Conservation (phyloP, 2,329 filamentous ascomycete genomes). For the Amphichorda felina region DNA sequence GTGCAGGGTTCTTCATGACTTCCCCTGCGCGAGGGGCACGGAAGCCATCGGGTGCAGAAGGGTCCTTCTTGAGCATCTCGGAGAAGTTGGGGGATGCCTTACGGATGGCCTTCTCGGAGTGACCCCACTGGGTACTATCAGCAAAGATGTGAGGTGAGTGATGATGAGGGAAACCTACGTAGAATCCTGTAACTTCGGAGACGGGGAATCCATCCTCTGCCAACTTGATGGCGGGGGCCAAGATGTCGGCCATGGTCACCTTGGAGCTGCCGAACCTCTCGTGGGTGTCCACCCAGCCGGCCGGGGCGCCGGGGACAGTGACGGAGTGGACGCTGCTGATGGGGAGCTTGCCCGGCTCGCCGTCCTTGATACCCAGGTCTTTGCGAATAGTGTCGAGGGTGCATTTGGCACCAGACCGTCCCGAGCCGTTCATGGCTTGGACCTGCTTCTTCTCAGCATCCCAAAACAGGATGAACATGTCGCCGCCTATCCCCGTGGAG, state of each 20-base stretch:
- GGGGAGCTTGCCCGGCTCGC: constrained; percentile 50
- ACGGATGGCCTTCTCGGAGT: constrained; percentile 50
- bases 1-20: constrained; percentile 72
- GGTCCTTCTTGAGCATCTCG: constrained; percentile 78
- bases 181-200: constrained; percentile 60
- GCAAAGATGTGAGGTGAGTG: constrained; percentile 16
- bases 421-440: constrained; percentile 82
- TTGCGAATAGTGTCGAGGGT: constrained; percentile 59
- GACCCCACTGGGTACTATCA: constrained; percentile 52
- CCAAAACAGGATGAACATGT: constrained; percentile 95
- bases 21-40: constrained; percentile 72
- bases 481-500: constrained; percentile 89
- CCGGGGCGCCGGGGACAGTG: constrained; percentile 81
- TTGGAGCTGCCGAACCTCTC: constrained; percentile 85
- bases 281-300: constrained; percentile 85
- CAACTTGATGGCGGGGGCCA: constrained; percentile 72
- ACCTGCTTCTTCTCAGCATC: constrained; percentile 73
- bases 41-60: constrained; percentile 53
- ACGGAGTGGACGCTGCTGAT: constrained; percentile 67
- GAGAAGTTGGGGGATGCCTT: constrained; percentile 71
- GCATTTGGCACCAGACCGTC: constrained; percentile 60
- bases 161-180: no score
- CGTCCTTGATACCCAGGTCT: constrained; percentile 53
- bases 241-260: constrained; percentile 61
- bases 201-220: constrained; percentile 87